Evolutionary conservation across 805 yeast species (phyloP), one percentile per base, ranked within the genome.

Genomic region (Kuraishia molischiana): DNA sequence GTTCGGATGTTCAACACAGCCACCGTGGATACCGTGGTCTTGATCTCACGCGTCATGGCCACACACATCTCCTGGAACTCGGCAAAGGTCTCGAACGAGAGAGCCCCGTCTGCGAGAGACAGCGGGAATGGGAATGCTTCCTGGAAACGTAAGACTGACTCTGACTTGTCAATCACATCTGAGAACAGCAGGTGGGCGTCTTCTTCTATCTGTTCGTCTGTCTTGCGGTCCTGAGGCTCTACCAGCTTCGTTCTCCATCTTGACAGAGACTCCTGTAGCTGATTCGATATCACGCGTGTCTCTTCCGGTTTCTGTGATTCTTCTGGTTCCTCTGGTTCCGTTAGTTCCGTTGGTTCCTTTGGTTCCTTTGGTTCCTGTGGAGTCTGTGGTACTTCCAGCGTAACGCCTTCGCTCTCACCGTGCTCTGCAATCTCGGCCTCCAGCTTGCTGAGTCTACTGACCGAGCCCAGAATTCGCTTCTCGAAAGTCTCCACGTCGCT

Each of bases 61-160:
- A 39, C 35, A 6, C 42, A 22, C 13, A n/a, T 20, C 19, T 11
- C 18, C 19, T 41, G 35, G 28, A 41, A 46, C 9, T 14, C 21
- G 21, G 42, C 43, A 29, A 45, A 39, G n/a, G 42, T 40, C 10
- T 34, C 18, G 15, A 47, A 34, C 14, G 14, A 30, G 15, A 21
- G 31, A 11, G 31, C 31, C 5, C 31, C 31, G 6, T 28, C 31
- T 8, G 17, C 31, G 14, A 28, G 13, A 11, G 8, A 8, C 17
- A 28, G 13, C 8, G 31, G 26, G 24, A 45, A 47, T 8, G 13
- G 24, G 9, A 45, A 29, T 9, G 42, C 41, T 18, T 45, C 39
- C 19, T 36, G 34, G 11, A 42, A 43, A 11, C 40, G 29, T 10
- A 38, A 34, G 8, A 40, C 24, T 20, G 38, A 24, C 10, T 9